Evolutionary conservation across 1,284 basidiomycete species (phyloP).

Genomic region (Naganishia sp.): DNA sequence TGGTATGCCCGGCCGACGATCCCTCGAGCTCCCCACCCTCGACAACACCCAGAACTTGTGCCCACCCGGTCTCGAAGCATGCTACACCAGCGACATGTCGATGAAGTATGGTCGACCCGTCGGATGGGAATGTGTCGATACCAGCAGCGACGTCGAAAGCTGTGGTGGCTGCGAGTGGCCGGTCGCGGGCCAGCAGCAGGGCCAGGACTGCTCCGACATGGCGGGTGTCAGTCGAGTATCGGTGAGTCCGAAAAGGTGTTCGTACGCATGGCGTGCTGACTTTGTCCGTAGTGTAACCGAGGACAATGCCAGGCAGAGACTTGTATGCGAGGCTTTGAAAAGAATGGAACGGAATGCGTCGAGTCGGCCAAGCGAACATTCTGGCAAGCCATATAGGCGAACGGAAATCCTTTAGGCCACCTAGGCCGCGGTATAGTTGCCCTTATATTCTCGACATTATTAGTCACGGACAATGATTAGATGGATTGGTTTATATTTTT

Average conservation of each 20-base stretch:
- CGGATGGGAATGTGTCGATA: slow-evolving; percentile 13
- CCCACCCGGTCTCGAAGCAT: slow-evolving; percentile 6
- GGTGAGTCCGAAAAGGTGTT: not conserved
- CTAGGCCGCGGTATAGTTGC: too few relatives aligned
- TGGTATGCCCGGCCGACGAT: slow-evolving; percentile 18
- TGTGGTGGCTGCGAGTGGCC: slow-evolving; percentile 16
- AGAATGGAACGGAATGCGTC: slow-evolving; percentile 13
- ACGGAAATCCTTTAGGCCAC: not conserved
- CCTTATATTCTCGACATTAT: too few relatives aligned
- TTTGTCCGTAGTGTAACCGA: not conserved
- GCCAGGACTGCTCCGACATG: slow-evolving; percentile 8
- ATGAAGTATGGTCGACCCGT: not conserved
- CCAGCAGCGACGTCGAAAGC: slow-evolving; percentile 4
- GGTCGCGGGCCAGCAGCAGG: not conserved
- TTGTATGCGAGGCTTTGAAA: slow-evolving; percentile 17
- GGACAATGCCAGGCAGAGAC: not conserved
- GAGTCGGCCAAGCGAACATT: slow-evolving; percentile 1
- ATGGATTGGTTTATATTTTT: too few relatives aligned
- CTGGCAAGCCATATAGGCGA: slow-evolving; percentile 11
- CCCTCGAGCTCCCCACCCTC: not conserved
- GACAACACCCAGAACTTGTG: not conserved
- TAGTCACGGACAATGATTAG: too few relatives aligned
- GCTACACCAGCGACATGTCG: slow-evolving; percentile 6
- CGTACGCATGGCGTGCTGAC: too few relatives aligned
- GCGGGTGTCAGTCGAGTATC: not conserved